These are phyloP conservation scores for Saccharomyces hybrid DNA, from an alignment of 1,139 yeast genomes.

Conservation along the genomic window DNA sequence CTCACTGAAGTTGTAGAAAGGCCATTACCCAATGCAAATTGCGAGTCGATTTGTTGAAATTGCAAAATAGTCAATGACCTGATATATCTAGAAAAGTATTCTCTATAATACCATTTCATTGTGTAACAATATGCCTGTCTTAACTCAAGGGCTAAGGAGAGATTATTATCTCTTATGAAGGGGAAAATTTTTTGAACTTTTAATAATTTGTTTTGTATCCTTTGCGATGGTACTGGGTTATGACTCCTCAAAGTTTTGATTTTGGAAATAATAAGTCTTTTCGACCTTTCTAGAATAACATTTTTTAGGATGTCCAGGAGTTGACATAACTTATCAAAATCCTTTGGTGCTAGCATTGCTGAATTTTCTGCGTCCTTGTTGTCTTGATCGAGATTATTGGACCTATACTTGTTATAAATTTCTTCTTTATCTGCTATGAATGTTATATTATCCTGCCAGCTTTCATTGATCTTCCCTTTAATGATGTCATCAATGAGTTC, in stretches of 20 bases:
- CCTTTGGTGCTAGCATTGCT: constrained; percentile 20
- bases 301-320: constrained; percentile 34
- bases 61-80: constrained; percentile 64
- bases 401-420: constrained; percentile 37
- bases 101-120: constrained; percentile 86
- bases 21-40: constrained; percentile 33
- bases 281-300: constrained; percentile 59
- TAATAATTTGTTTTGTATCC: constrained; percentile 60
- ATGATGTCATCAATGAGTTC: constrained; percentile 45
- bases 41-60: constrained; percentile 45
- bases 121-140: constrained; percentile 77
- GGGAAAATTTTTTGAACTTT: constrained; percentile 51
- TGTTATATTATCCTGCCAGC: constrained; percentile 55
- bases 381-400: constrained; percentile 11
- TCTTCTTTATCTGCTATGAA: constrained; percentile 51
- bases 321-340: constrained; percentile 21
- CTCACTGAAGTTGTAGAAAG: constrained; percentile 16
- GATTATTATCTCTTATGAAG: constrained; percentile 50
- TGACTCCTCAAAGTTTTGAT: constrained; percentile 57
- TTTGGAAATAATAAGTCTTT: constrained; percentile 57
- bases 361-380: background rate
- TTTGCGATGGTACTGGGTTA: constrained; percentile 53
- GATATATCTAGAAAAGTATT: constrained; percentile 71
- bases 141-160: constrained; percentile 66
- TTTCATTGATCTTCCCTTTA: constrained; percentile 40